Evolutionary conservation across 257 asterid genomes (phyloP), one percentile per base, ranked within the genome.

Genomic region (Fraxinus excelsior): DNA sequence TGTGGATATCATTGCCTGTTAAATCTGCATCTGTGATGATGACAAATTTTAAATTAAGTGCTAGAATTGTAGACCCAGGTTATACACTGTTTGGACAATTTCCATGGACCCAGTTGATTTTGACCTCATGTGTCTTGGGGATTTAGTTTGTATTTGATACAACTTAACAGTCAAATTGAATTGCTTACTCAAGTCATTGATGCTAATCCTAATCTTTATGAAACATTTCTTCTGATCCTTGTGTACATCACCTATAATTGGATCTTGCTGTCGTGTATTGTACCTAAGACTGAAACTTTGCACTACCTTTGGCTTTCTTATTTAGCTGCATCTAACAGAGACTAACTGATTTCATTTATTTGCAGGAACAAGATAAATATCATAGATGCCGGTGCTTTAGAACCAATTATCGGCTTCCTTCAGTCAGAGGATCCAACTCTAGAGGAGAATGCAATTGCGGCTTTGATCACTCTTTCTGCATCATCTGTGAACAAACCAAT

Each of bases 401-500:
- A 89, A 58, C 97, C 99, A 4, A 88, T 96, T 21, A 84, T 90
- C 35, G 62, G 80, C 67, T 91, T 96, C 86, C 99, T 96, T 53
- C 89, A 76, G 78, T 90, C 96, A 0, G 91, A 85, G 44, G 84
- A 88, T 74, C 58, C 72, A 75, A 70, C 86, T 67, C 82, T 96
- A 78, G 96, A 90, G 69, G 98, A 90, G 84, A 88, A 90, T 44
- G 97, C 99, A 16, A 90, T 90, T 75, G 97, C 96, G 6, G 87
- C 97, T 31, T 82, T 95, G 79, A 94, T 95, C 79, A 95, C 99
- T 8, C 81, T 95, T 44, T 95, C 99, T 32, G 99, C 97, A 46
- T 90, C 96, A 37, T 76, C 97, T n/a, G 76, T 81, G 79, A 95
- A 92, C 82, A 95, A 95, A 84, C 98, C 98, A 66, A 86, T 91